Evolutionary conservation across 495 filamentous ascomycete species (phyloP).

Genomic region (Xylaria venustula): DNA sequence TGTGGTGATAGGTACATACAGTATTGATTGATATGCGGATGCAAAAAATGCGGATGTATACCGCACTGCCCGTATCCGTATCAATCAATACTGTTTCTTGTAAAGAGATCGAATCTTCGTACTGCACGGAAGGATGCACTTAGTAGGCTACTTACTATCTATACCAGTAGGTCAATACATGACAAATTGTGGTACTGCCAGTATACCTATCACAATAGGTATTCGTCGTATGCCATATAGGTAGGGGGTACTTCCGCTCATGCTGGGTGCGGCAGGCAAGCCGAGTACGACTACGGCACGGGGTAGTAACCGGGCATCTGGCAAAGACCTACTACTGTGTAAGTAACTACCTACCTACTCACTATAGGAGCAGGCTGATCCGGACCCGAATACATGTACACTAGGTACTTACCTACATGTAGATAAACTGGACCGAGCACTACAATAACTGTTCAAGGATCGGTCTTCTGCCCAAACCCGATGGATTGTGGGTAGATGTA

Average conservation of each 20-base stretch:
- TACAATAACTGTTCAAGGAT: not conserved
- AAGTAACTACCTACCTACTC: not conserved
- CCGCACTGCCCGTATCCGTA: not conserved
- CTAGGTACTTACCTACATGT: no score
- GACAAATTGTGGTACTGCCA: conserved; percentile 1
- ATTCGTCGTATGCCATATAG: not conserved
- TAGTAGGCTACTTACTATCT: no score
- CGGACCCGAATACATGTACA: no score
- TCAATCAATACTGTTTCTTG: not conserved
- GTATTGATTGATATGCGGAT: no score
- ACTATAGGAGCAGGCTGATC: not conserved
- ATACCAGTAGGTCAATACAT: not conserved
- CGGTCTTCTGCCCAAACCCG: not conserved
- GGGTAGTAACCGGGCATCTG: conserved; percentile 5
- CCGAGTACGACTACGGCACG: conserved; percentile 5
- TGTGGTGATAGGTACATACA: not conserved
- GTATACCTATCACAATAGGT: not conserved
- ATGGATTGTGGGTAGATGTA: not conserved
- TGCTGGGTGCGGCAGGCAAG: conserved; percentile 4
- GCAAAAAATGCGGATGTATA: no score
- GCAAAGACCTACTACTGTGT: no score
- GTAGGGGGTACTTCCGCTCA: not conserved
- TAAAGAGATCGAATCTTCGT: no score
- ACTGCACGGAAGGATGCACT: not conserved
- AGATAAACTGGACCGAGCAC: no score